A percentile compares a stretch with the other conserved stretches of the same genome.
Conservation (phyloP, 495 filamentous ascomycete species). For the Podospora bellae-mahoneyi region DNA sequence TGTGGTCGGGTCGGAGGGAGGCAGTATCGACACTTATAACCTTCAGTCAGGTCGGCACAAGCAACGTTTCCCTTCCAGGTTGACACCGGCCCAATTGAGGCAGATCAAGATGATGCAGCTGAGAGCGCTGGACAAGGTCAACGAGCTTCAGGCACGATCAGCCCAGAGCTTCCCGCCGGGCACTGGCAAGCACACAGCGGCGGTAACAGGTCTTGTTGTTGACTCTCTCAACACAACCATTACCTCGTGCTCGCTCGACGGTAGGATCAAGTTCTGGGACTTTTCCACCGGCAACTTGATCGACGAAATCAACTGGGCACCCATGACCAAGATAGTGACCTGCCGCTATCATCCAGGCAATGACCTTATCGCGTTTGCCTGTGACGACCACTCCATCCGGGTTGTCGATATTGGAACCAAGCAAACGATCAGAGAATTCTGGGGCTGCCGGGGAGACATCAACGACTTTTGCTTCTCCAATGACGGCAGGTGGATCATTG, state of each 20-base stretch:
- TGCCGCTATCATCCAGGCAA: conserved; percentile 74
- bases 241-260: conserved; percentile 83
- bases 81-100: conserved; percentile 61
- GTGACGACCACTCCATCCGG: conserved; percentile 82
- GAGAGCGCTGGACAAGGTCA: conserved; percentile 45
- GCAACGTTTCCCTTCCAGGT: conserved; percentile 73
- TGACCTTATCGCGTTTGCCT: conserved; percentile 85
- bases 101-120: conserved; percentile 57
- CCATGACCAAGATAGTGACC: conserved; percentile 70
- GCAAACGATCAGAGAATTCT: conserved; percentile 86
- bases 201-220: conserved; percentile 80
- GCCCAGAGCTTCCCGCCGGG: conserved; percentile 43
- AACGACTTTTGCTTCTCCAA: conserved; percentile 89
- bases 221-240: conserved; percentile 80
- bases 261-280: conserved; percentile 98
- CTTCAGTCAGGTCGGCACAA: conserved; percentile 87
- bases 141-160: conserved; percentile 42
- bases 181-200: conserved; percentile 67
- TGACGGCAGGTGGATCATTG: conserved; percentile 91
- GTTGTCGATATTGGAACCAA: conserved; percentile 88
- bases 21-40: conserved; percentile 90
- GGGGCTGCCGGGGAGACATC: conserved; percentile 77
- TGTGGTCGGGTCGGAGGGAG: conserved; percentile 78
- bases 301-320: conserved; percentile 81
- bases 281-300: conserved; percentile 73